phyloP scores from a whole-genome alignment of 176 grass and related monocot genomes.

The Hyparrhenia diplandra region DNA sequence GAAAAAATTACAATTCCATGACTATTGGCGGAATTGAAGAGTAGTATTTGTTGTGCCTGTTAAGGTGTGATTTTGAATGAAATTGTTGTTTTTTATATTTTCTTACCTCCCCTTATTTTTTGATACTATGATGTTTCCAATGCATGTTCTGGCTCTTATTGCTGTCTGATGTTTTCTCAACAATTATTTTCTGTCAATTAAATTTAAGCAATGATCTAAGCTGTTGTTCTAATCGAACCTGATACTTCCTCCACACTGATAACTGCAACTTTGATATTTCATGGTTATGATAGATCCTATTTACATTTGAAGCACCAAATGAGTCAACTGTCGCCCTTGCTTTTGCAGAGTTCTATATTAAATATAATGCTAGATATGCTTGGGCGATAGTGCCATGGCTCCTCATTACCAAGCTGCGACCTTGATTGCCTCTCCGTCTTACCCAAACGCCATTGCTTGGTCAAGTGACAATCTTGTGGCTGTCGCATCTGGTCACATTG shows the following conservation, averaged over 20 bases:
- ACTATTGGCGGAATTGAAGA: not conserved
- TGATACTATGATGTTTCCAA: not conserved
- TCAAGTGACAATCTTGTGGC: slow-evolving; percentile 83
- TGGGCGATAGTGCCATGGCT: slow-evolving; percentile 33
- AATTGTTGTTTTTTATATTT: not conserved
- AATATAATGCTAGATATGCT: not conserved
- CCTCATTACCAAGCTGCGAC: slow-evolving; percentile 50
- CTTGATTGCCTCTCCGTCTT: slow-evolving; percentile 71
- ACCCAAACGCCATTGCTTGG: slow-evolving; percentile 74
- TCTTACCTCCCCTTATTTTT: not conserved
- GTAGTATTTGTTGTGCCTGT: not conserved
- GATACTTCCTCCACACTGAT: not conserved
- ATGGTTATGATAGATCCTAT: not conserved
- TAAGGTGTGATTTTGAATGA: not conserved
- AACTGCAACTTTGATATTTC: not conserved
- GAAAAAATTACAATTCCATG: too few species aligned
- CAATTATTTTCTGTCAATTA: not conserved
- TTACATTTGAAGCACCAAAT: not conserved
- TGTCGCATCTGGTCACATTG: slow-evolving; percentile 68
- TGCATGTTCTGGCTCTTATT: too few species aligned
- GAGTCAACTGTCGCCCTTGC: not conserved
- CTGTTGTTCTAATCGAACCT: not conserved
- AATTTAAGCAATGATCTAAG: not conserved
- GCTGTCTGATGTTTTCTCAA: too few species aligned
- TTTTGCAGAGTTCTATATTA: slow-evolving; percentile 16